Percentiles rank a stretch among this genome's conserved stretches.
Evolutionary conservation across 2,329 filamentous ascomycete species (phyloP).

Genomic region (Ambrosiella cleistominuta): DNA sequence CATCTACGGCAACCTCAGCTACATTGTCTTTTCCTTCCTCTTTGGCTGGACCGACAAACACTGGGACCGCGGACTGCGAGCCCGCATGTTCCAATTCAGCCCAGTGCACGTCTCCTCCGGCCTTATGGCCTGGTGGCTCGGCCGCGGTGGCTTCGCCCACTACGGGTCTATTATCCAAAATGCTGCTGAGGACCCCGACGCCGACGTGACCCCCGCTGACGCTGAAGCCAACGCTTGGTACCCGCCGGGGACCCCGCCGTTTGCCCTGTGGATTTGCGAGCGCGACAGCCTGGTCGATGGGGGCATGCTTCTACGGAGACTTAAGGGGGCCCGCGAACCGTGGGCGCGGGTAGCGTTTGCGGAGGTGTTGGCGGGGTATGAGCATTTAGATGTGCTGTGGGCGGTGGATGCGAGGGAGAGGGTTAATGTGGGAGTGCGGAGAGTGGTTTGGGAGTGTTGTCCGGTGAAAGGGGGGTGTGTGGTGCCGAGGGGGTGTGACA

Average conservation of each 20-base stretch:
- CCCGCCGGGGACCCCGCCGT: constrained; percentile 56
- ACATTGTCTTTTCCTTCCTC: constrained; percentile 74
- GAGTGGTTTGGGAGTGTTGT: constrained; percentile 71
- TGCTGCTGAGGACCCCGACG: constrained; percentile 45
- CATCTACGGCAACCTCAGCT: constrained; percentile 68
- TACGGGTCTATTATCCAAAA: constrained; percentile 81
- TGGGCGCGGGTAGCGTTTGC: constrained; percentile 63
- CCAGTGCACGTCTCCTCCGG: constrained; percentile 82
- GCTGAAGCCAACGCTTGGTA: constrained; percentile 48
- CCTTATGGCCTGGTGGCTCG: constrained; percentile 92
- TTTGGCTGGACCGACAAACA: constrained; percentile 74
- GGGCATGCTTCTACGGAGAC: constrained; percentile 50
- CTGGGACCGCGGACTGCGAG: constrained; percentile 65
- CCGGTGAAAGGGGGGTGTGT: constrained; percentile 23
- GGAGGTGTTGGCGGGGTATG: constrained; percentile 72
- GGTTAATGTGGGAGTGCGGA: constrained; percentile 62
- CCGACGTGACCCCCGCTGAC: constrained; percentile 15
- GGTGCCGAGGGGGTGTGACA: neutral
- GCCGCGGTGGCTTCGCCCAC: constrained; percentile 57
- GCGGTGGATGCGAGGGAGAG: constrained; percentile 74
- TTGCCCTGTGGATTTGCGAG: constrained; percentile 78
- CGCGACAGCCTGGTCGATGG: constrained; percentile 76
- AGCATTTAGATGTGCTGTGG: constrained; percentile 92
- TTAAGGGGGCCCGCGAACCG: constrained; percentile 63
- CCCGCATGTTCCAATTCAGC: constrained; percentile 81